Conservation (phyloP, 176 grass and related monocot species). For the Eleusine indica region DNA sequence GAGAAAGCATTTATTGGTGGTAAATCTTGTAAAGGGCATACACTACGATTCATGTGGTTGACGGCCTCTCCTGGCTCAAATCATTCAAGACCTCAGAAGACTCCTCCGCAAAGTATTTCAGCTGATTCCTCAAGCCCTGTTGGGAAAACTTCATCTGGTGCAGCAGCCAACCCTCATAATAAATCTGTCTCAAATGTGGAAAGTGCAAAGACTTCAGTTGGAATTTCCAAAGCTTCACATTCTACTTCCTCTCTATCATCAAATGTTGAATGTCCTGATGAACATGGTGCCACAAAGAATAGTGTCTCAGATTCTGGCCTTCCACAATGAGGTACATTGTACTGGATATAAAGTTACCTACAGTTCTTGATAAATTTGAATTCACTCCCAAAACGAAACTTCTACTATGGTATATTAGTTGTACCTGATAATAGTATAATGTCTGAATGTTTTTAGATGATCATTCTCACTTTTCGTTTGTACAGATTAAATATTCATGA, state of each 20-base stretch:
- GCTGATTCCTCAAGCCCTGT: conserved; percentile 43
- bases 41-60: conserved; percentile 80
- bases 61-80: conserved; percentile 54
- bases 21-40: conserved; percentile 76
- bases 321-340: conserved; percentile 57
- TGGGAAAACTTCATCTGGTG: conserved; percentile 40
- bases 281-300: conserved; percentile 36
- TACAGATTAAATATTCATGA: conserved; percentile 1
- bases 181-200: conserved; percentile 30
- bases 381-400: not conserved
- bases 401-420: not conserved
- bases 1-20: conserved; percentile 85
- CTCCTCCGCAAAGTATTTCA: conserved; percentile 40
- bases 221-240: conserved; percentile 32
- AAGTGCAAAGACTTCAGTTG: conserved; percentile 30
- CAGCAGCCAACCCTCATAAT: conserved; percentile 11
- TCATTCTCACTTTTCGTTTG: not conserved
- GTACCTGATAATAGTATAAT: not conserved
- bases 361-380: not conserved
- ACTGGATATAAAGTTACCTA: not conserved
- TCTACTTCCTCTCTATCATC: conserved; percentile 39
- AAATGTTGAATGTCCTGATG: conserved; percentile 39
- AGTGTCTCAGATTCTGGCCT: conserved; percentile 28
- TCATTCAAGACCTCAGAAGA: conserved; percentile 49
- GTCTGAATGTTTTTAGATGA: not conserved